A percentile compares a stretch with the other conserved stretches of the same genome.
phyloP scores from a whole-genome alignment of 1,139 yeast species.

The Blastobotrys capitulatus region DNA sequence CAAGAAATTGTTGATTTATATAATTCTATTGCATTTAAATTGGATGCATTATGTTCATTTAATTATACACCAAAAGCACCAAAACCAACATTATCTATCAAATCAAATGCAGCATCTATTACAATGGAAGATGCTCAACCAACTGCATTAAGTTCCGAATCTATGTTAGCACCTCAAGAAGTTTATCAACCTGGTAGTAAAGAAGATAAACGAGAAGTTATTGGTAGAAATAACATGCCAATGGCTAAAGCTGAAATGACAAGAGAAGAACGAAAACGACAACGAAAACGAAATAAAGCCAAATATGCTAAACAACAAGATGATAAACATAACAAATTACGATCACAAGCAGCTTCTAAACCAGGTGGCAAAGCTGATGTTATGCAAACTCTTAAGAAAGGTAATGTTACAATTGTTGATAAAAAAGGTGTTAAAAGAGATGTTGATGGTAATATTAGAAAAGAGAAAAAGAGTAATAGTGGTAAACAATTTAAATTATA shows the following conservation, averaged over 20 bases:
- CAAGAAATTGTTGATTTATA: slow-evolving; percentile 69
- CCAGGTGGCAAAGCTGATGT: slow-evolving; percentile 57
- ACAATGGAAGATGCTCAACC: slow-evolving; percentile 98
- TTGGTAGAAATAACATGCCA: slow-evolving; percentile 74
- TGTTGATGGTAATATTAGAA: slow-evolving; percentile 61
- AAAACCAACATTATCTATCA: slow-evolving; percentile 71
- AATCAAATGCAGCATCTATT: slow-evolving; percentile 73
- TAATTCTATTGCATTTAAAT: slow-evolving; percentile 56
- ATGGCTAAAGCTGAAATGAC: slow-evolving; percentile 79
- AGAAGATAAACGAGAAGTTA: slow-evolving; percentile 51
- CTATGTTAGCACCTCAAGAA: slow-evolving; percentile 94
- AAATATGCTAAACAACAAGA: slow-evolving; percentile 56
- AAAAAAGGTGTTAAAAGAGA: slow-evolving; percentile 73
- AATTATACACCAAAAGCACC: slow-evolving; percentile 91
- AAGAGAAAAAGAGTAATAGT: slow-evolving; percentile 24
- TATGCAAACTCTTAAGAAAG: slow-evolving; percentile 65
- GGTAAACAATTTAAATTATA: slow-evolving; percentile 10
- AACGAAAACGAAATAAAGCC: slow-evolving; percentile 83
- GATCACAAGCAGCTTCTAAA: slow-evolving; percentile 34
- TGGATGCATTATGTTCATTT: slow-evolving; percentile 87
- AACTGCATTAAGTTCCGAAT: slow-evolving; percentile 63
- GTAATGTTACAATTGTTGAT: slow-evolving; percentile 73
- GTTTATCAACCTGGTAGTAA: slow-evolving; percentile 57
- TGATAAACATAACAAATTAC: slow-evolving; percentile 31
- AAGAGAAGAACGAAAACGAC: slow-evolving; percentile 80